A percentile compares a stretch with the other conserved stretches of the same genome.
These are phyloP conservation scores for Fusarium beomiforme DNA, from an alignment of 2,329 filamentous ascomycete genomes.

Conservation along the genomic window DNA sequence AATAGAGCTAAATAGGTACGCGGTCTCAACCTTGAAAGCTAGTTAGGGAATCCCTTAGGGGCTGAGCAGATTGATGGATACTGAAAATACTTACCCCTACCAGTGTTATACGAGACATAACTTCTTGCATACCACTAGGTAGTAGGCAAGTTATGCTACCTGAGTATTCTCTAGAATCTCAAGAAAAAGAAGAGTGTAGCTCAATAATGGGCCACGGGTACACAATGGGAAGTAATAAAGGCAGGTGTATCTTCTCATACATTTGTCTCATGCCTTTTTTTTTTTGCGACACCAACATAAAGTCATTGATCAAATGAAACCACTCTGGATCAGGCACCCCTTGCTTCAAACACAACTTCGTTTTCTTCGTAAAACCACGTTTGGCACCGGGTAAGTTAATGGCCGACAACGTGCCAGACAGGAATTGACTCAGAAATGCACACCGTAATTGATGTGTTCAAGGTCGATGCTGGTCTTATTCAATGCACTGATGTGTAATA, in stretches of 20 bases:
- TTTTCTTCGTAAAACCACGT: constrained; percentile 11
- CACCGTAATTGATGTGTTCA: not conserved
- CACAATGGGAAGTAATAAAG: not conserved
- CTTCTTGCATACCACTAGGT: too few relatives aligned
- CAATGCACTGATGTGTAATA: not conserved
- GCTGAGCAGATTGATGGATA: not conserved
- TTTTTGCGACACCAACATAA: constrained; percentile 12
- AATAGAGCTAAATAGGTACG: not conserved
- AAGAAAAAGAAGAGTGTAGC: not conserved
- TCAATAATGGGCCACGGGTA: not conserved
- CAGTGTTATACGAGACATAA: not conserved
- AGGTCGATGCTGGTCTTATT: constrained; percentile 3
- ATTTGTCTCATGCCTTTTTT: not conserved
- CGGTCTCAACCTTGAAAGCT: not conserved
- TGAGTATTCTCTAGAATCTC: too few relatives aligned
- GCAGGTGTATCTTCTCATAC: not conserved
- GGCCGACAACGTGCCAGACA: constrained; percentile 24
- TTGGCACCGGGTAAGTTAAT: constrained; percentile 11
- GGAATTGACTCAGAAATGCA: constrained; percentile 18
- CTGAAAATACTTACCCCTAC: not conserved
- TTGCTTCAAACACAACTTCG: constrained; percentile 19
- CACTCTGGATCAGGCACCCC: constrained; percentile 11
- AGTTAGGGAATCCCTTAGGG: not conserved
- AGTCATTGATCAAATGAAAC: constrained; percentile 25
- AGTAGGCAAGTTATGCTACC: too few relatives aligned